Conservation (phyloP, 306 rosid species). For the Canavalia ensiformis region DNA sequence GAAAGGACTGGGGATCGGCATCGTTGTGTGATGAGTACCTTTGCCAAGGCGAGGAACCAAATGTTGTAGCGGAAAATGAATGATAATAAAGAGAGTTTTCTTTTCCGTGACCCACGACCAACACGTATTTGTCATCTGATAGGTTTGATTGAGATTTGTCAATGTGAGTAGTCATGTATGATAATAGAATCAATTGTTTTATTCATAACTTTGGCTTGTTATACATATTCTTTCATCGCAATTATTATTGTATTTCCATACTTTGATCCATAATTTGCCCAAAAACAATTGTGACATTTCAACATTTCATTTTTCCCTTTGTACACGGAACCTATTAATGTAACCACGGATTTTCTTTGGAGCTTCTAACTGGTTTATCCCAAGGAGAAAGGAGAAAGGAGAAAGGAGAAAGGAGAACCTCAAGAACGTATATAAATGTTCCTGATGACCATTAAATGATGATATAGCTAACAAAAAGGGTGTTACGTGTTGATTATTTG, state of each 20-base stretch:
- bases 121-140: slow-evolving; percentile 4
- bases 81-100: slow-evolving; percentile 51
- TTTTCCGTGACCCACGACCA: slow-evolving; percentile 24
- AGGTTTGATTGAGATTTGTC: slow-evolving; percentile 43
- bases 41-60: slow-evolving; percentile 93
- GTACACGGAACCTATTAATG: slow-evolving; percentile 32
- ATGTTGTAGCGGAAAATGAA: slow-evolving; percentile 80
- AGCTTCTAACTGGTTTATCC: slow-evolving; percentile 18
- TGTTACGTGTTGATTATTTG: no score
- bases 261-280: slow-evolving; percentile 43
- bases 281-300: slow-evolving; percentile 42
- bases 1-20: slow-evolving; percentile 91
- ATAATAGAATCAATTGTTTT: slow-evolving; percentile 48
- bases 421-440: background rate
- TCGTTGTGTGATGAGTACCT: slow-evolving; percentile 92
- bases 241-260: slow-evolving; percentile 39
- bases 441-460: no score
- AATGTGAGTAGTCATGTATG: slow-evolving; percentile 48
- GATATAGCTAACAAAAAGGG: no score
- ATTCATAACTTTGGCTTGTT: slow-evolving; percentile 43
- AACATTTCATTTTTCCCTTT: slow-evolving; percentile 22
- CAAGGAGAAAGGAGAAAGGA: slow-evolving; percentile 28
- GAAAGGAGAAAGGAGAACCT: slow-evolving; percentile 28
- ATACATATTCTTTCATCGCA: slow-evolving; percentile 51
- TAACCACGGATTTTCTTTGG: slow-evolving; percentile 3